Base-by-base conservation (phyloP, 2,329 filamentous ascomycete genomes). In the Fusarium tricinctum region DNA sequence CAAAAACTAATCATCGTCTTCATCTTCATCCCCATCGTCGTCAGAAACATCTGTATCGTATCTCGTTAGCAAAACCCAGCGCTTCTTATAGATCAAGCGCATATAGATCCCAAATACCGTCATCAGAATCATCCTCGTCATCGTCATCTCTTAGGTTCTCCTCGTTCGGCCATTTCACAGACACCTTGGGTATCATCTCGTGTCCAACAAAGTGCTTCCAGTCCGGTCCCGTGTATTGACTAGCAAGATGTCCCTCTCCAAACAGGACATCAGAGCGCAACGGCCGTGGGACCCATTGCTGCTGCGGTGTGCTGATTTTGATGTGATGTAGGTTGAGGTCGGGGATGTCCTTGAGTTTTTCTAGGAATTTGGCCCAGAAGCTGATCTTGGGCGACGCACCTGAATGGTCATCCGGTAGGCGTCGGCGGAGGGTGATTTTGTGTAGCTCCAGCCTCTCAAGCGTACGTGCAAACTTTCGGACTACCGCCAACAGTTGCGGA, bases 361-460 rank as follows among this genome's bases (percentile, higher is more conserved):
- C 67, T 32, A 85, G 76, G 19, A 85, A 76, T 5, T 67, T 64
- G 2, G 63, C 57, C 83, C 83, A 86, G n/a, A 79, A 69, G 53
- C 77, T 81, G 51, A 66, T 35, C 54, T 73, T 77, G 13, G 50
- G 55, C 0, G 46, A 35, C 8, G 54, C 8, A 2, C 57, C 33
- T 14, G 17, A 10, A 35, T n/a, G 58, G 3, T 63, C 50, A 15
- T 53, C 38, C 2, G 71, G 67, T 1, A 71, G 40, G 5, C 38
- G 48, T 30, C 66, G 43, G 3, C 70, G 40, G 3, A 82, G 68
- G 0, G 60, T 77, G 19, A 86, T 69, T 44, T 80, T 83, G 74
- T 84, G 84, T 0, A 88, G 70, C 57, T 80, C 81, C 9, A 88
- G 73, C 8, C 70, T 70, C 10, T 78, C 73, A 3, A 89, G 77